A percentile compares a stretch with the other conserved stretches of the same genome.
Evolutionary conservation across 768 basidiomycete species (phyloP).

Genomic region (Erythrobasidium yunnanense): DNA sequence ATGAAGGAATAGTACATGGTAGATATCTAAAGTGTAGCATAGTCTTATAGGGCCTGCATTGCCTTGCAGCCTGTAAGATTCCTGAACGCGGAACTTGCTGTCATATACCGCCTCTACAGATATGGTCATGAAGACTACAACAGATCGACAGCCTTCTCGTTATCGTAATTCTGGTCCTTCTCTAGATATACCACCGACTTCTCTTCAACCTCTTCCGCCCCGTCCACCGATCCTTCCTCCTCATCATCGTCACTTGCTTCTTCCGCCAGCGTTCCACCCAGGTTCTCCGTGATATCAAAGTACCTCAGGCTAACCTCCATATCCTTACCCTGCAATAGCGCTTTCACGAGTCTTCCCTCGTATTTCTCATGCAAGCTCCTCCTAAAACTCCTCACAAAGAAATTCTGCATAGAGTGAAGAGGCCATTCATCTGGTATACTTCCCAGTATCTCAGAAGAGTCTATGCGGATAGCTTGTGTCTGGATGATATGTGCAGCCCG

Average conservation of each 20-base stretch:
- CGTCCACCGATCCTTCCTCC: neutral
- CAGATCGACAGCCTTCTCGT: constrained; percentile 14
- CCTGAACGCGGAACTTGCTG: no score
- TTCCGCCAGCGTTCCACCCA: constrained; percentile 12
- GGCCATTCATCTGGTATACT: constrained; percentile 65
- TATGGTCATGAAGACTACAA: neutral
- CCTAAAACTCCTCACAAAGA: constrained; percentile 67
- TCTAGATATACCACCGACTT: neutral
- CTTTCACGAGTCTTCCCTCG: constrained; percentile 66
- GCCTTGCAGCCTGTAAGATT: no score
- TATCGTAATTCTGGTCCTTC: neutral
- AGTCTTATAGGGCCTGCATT: no score
- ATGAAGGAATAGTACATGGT: neutral
- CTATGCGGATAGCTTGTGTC: constrained; percentile 15
- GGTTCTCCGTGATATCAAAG: neutral
- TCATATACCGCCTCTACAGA: no score
- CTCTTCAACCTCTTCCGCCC: neutral
- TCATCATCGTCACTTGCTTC: constrained; percentile 2
- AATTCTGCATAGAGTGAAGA: constrained; percentile 58
- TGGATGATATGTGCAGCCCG: constrained; percentile 11
- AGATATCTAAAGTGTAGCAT: no score
- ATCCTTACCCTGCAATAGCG: constrained; percentile 67
- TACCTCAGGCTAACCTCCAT: constrained; percentile 48
- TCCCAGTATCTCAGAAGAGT: constrained; percentile 41
- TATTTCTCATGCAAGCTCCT: constrained; percentile 59